Evolutionary conservation across 2,329 filamentous ascomycete species (phyloP), one percentile per base, ranked within the genome.

Genomic region (Aureobasidium pullulans): DNA sequence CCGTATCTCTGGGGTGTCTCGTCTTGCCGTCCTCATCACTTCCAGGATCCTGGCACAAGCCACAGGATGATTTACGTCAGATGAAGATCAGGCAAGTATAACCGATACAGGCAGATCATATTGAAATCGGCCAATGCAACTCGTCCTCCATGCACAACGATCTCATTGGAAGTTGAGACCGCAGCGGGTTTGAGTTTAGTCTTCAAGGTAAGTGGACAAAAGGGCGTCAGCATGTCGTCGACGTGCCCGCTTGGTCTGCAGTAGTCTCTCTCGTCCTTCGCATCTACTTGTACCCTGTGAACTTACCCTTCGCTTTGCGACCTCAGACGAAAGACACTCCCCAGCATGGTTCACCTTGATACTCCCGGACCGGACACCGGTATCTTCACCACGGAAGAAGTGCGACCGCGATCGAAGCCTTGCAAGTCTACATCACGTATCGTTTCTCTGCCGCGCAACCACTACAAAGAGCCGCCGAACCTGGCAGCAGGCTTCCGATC

Each of bases 351-450:
- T 19, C 60, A 62, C 39, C 61, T 60, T 37, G 58, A 63, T 16
- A 64, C 56, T 19, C 63, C 66, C 6, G 62, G 64, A 15, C 62
- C 62, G 6, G 65, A 68, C 59, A 66, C 62, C 44, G 68, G 68
- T 52, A 70, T 60, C 57, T 70, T 70, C 62, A 61, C 57, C 39
- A 69, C 68, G 8, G 52, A 53, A 32, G 65, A 68, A 59, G 67
- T 68, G n/a, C 63, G 65, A 16, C 59, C 64, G 4, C 52, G 44
- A 23, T 48, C 49, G 28, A 62, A 64, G 36, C 63, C 64, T 32
- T 57, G 60, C 11, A 58, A 47, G 8, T 60, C 59, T 13, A 68
- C 67, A 23, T 67, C 65, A 34, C 63, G 67, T n/a, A 61, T 59
- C 34, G 65, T 70, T 31, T 52, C 63, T 11, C 62, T 70, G 46